Base-by-base conservation (phyloP, 805 yeast genomes). In the Candida gorgasii region DNA sequence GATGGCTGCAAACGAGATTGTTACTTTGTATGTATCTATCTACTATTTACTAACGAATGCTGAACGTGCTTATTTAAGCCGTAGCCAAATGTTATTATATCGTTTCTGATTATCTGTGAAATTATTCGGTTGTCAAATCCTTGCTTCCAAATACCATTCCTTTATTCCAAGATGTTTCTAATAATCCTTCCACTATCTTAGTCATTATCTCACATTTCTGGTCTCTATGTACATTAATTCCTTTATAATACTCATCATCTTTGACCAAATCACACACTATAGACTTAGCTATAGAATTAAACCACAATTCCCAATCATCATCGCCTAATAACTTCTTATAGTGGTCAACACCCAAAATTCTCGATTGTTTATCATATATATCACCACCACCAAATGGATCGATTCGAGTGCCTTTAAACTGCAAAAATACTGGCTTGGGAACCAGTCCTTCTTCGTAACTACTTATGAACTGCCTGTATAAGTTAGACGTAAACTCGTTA, bases 291-390 rank as follows among this genome's bases (percentile, higher is more conserved):
- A 64, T 53, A 5, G 68, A 46, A 42, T 63, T 68, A 46, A 65
- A 59, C 39, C 53, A 48, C 34, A 66, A 48, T 43, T 66, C 70
- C 72, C 72, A 66, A 43, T 66, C 72, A 13, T 24, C 16, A 3
- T 32, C 43, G 3, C 43, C 43, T 8, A 40, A 26, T 2, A 42
- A 22, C 12, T 19, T 14, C 13, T 31, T 43, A 2, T 44, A 24
- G 17, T 32, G 46, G 5, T 59, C 61, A 9, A 55, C 24, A 7
- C 63, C 63, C 16, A 65, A 40, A 40, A 52, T 57, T 42, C 72
- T 44, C 19, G 51, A 43, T 44, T 17, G 46, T 24, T 32, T 44
- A 22, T 51, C 33, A 9, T 51, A 50, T 16, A 18, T 4, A 5
- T 9, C 4, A 31, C 18, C 9, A 41, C 62, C 61, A 17, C 38